These are phyloP conservation scores for Hypomontagnella monticulosa DNA, from an alignment of 495 filamentous ascomycete species.

Conservation along the genomic window DNA sequence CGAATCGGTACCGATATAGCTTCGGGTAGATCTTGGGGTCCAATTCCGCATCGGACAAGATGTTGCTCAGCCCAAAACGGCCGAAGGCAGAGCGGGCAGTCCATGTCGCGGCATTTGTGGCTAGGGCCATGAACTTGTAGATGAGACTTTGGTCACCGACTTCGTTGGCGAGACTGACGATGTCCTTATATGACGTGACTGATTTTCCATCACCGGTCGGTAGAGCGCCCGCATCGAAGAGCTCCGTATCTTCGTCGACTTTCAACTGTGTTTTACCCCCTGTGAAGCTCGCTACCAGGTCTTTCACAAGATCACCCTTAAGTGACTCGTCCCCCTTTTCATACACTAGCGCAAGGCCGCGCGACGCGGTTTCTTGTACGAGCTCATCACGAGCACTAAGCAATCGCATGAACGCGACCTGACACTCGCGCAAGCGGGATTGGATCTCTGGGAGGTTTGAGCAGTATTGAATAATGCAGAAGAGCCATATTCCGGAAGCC, in stretches of 20 bases:
- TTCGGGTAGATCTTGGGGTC: conserved; percentile 96
- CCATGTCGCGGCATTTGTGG: conserved; percentile 94
- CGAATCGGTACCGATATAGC: conserved; percentile 91
- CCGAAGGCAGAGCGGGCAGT: conserved; percentile 94
- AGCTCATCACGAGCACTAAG: conserved; percentile 89
- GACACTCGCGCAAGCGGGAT: conserved; percentile 75
- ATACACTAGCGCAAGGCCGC: conserved; percentile 89
- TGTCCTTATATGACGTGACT: conserved; percentile 93
- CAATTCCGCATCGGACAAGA: conserved; percentile 86
- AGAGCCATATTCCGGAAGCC: conserved; percentile 90
- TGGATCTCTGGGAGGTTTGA: conserved; percentile 78
- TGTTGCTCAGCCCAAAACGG: conserved; percentile 88
- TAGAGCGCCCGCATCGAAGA: conserved; percentile 93
- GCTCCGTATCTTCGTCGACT: conserved; percentile 85
- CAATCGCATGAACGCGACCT: conserved; percentile 87
- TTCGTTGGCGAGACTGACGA: conserved; percentile 91
- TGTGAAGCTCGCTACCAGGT: conserved; percentile 89
- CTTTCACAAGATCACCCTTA: conserved; percentile 82
- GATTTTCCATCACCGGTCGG: conserved; percentile 90
- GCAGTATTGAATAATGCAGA: conserved; percentile 92
- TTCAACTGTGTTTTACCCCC: conserved; percentile 75
- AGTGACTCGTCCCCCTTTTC: conserved; percentile 85
- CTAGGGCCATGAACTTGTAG: conserved; percentile 96
- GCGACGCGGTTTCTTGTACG: conserved; percentile 92
- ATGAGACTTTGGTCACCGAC: conserved; percentile 93